Evolutionary conservation across 2,329 filamentous ascomycete species (phyloP).

Genomic region (Diaporthe nobilis): DNA sequence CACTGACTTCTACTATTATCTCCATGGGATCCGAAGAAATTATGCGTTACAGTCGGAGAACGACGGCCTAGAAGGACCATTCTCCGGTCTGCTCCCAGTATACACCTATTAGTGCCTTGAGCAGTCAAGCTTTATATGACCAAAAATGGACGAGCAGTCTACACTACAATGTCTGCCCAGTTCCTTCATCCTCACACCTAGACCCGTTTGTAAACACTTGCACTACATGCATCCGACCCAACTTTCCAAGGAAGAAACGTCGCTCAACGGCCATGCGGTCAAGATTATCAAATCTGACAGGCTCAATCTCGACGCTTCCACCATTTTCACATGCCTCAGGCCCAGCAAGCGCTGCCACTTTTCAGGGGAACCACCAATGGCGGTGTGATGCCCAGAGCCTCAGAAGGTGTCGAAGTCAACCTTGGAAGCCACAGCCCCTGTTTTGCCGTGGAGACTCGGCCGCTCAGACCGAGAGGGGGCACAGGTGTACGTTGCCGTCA

Average conservation of each 20-base stretch:
- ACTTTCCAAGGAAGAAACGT: slow-evolving; percentile 88
- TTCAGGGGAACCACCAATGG: slow-evolving; percentile 79
- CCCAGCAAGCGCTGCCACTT: slow-evolving; percentile 83
- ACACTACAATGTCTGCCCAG: slow-evolving; percentile 83
- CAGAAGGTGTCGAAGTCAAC: slow-evolving; percentile 73
- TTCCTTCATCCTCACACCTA: slow-evolving; percentile 72
- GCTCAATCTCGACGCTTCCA: slow-evolving; percentile 97
- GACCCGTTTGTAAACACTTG: slow-evolving; percentile 84
- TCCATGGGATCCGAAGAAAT: slow-evolving; percentile 1
- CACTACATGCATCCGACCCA: slow-evolving; percentile 87
- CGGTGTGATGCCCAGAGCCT: slow-evolving; percentile 77
- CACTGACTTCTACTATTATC: slow-evolving; percentile 65
- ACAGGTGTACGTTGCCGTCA: neutral
- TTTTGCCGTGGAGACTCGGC: neutral
- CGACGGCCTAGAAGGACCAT: neutral
- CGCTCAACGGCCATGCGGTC: slow-evolving; percentile 78
- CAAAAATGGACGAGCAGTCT: slow-evolving; percentile 83
- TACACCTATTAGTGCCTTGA: too few species aligned
- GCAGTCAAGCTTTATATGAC: slow-evolving; percentile 51
- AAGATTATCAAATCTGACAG: slow-evolving; percentile 86
- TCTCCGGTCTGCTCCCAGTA: neutral
- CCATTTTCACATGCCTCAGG: slow-evolving; percentile 89
- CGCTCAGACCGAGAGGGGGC: neutral
- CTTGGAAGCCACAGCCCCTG: neutral
- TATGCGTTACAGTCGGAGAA: neutral